Percentiles rank a stretch among this genome's conserved stretches.
These are phyloP conservation scores for Periconia sp. DNA, from an alignment of 2,329 filamentous ascomycete genomes.

Conservation along the genomic window DNA sequence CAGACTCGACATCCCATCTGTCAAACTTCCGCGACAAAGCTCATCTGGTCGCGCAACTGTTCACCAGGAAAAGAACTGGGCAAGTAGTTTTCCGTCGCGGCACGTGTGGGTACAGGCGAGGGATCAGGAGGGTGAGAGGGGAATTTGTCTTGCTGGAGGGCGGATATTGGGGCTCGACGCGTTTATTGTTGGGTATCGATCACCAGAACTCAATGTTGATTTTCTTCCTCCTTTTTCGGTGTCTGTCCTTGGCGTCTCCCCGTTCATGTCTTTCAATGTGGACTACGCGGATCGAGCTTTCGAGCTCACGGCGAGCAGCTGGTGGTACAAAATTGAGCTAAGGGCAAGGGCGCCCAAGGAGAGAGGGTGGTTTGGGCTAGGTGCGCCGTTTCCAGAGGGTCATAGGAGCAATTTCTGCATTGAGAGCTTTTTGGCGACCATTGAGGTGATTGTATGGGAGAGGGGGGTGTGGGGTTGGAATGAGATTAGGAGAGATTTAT, in stretches of 20 bases:
- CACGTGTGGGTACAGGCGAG: constrained; percentile 47
- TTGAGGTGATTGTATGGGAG: constrained; percentile 52
- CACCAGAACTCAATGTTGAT: constrained; percentile 42
- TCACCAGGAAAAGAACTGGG: constrained; percentile 61
- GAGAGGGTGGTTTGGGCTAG: constrained; percentile 53
- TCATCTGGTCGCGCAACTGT: constrained; percentile 46
- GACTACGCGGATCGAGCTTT: constrained; percentile 51
- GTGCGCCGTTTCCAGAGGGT: constrained; percentile 54
- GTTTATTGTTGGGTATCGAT: constrained; percentile 55
- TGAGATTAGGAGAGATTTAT: constrained; percentile 47
- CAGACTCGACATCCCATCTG: constrained; percentile 45
- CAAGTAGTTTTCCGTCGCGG: constrained; percentile 51
- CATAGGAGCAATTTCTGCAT: constrained; percentile 52
- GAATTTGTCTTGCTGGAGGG: constrained; percentile 41
- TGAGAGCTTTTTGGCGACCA: constrained; percentile 54
- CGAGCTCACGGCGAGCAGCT: constrained; percentile 44
- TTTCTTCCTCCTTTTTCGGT: constrained; percentile 55
- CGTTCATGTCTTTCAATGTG: constrained; percentile 50
- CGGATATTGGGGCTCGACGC: constrained; percentile 47
- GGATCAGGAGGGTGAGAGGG: constrained; percentile 19
- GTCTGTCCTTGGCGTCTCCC: constrained; percentile 40
- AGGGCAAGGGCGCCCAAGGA: constrained; percentile 49
- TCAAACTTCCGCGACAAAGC: constrained; percentile 25
- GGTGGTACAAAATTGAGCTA: constrained; percentile 50
- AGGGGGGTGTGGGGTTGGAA: constrained; percentile 50